phyloP scores from a whole-genome alignment of 495 filamentous ascomycete species.

The Elaphomyces granulatus region DNA sequence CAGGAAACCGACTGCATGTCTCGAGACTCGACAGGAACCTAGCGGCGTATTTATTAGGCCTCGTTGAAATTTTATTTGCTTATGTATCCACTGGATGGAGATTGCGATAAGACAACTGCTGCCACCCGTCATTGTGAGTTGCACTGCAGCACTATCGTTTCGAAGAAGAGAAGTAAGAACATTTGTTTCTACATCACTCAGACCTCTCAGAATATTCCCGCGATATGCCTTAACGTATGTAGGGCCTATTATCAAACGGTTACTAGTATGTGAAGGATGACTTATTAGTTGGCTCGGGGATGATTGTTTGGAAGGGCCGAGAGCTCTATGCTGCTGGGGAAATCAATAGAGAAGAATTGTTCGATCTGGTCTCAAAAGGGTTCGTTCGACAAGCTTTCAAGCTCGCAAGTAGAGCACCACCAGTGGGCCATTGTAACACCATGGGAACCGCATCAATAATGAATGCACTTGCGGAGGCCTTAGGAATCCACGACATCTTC shows the following conservation, averaged over 20 bases:
- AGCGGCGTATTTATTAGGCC: slow-evolving; percentile 34
- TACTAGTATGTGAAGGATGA: slow-evolving; percentile 28
- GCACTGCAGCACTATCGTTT: slow-evolving; percentile 7
- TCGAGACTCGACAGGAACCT: slow-evolving; percentile 41
- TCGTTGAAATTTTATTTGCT: slow-evolving; percentile 38
- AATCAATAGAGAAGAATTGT: slow-evolving; percentile 31
- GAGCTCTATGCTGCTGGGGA: slow-evolving; percentile 38
- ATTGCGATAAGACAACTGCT: slow-evolving; percentile 43
- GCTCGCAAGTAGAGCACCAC: slow-evolving; percentile 26
- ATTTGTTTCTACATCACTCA: neutral
- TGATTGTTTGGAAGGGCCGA: slow-evolving; percentile 37
- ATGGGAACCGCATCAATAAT: slow-evolving; percentile 48
- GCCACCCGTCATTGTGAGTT: slow-evolving; percentile 39
- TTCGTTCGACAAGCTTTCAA: slow-evolving; percentile 11
- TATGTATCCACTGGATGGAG: slow-evolving; percentile 40
- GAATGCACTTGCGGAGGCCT: slow-evolving; percentile 40
- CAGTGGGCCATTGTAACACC: slow-evolving; percentile 41
- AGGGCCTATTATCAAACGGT: slow-evolving; percentile 42
- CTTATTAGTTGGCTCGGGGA: slow-evolving; percentile 32
- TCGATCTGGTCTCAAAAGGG: slow-evolving; percentile 36
- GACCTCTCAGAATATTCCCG: slow-evolving; percentile 37
- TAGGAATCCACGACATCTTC: too few relatives aligned
- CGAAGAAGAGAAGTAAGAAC: too few relatives aligned
- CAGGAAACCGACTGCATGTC: slow-evolving; percentile 34
- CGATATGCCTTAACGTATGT: slow-evolving; percentile 42